Evolutionary conservation across 306 rosid species (phyloP).

Genomic region (Urtica urens): DNA sequence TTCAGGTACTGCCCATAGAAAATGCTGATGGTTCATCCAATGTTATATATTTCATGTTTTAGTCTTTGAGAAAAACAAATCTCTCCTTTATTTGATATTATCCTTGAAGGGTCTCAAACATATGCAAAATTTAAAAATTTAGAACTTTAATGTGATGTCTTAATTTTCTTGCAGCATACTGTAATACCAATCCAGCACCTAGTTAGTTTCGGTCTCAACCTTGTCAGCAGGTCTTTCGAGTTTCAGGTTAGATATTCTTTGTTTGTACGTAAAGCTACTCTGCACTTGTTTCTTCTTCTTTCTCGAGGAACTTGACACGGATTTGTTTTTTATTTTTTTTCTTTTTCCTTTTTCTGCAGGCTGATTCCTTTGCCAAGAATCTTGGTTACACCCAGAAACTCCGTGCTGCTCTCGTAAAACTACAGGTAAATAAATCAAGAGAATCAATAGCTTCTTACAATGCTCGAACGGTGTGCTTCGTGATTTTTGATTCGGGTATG

Average conservation of each 20-base stretch:
- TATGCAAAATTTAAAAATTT: not conserved
- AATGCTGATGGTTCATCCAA: not conserved
- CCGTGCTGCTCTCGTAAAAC: slow-evolving; percentile 65
- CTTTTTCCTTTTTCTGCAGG: slow-evolving; percentile 35
- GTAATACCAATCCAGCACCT: slow-evolving; percentile 85
- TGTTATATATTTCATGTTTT: not conserved
- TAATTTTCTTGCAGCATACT: slow-evolving; percentile 60
- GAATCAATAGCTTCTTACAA: not conserved
- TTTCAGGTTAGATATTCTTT: slow-evolving; percentile 72
- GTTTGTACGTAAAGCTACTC: not conserved
- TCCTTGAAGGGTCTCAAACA: too few relatives aligned
- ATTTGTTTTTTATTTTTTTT: not conserved
- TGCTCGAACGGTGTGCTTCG: too few relatives aligned
- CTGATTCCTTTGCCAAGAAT: slow-evolving; percentile 75
- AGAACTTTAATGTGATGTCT: not conserved
- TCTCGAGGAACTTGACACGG: not conserved
- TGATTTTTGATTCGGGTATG: too few relatives aligned
- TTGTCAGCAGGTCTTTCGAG: slow-evolving; percentile 84
- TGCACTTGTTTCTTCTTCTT: not conserved
- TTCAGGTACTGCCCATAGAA: slow-evolving; percentile 44
- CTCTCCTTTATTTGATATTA: not conserved
- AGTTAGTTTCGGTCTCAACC: slow-evolving; percentile 82
- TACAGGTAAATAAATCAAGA: slow-evolving; percentile 44
- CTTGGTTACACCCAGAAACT: slow-evolving; percentile 64
- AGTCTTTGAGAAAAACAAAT: too few relatives aligned